Percentiles rank a stretch among this genome's conserved stretches.
Evolutionary conservation across 371 early-diverging fungal genomes (phyloP).

Genomic region (Apophysomyces elegans): DNA sequence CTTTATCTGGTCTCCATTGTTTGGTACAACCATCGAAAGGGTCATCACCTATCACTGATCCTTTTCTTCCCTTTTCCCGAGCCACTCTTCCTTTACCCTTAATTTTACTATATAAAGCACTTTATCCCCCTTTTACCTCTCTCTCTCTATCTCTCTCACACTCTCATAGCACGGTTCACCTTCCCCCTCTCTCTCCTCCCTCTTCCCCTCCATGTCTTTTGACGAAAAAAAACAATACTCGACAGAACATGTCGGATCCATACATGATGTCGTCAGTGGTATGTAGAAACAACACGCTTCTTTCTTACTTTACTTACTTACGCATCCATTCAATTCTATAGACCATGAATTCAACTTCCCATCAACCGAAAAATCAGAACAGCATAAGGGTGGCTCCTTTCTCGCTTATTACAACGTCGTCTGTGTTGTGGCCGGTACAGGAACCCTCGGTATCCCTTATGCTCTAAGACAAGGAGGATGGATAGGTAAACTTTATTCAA

Average conservation of each 20-base stretch:
- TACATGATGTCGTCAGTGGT: conserved; percentile 4
- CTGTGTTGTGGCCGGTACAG: conserved; percentile 87
- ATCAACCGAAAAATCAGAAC: conserved; percentile 17
- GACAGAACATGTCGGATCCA: neutral
- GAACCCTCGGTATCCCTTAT: conserved; percentile 83
- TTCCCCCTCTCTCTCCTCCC: neutral
- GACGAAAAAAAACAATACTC: conserved; percentile 7
- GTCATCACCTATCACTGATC: neutral
- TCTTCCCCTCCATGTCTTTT: neutral
- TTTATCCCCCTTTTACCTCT: neutral
- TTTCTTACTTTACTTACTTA: too few relatives aligned
- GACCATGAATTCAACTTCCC: neutral
- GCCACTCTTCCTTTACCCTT: neutral
- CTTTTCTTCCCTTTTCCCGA: neutral
- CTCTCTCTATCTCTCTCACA: neutral
- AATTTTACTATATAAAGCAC: conserved; percentile 2
- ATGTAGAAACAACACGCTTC: neutral
- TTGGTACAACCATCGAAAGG: neutral
- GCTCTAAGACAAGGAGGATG: conserved; percentile 85
- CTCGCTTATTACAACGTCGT: conserved; percentile 68
- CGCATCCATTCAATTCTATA: neutral
- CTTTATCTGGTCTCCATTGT: conserved; percentile 2
- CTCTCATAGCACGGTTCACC: too few relatives aligned
- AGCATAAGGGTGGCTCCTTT: conserved; percentile 37
- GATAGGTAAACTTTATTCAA: conserved; percentile 48